Base-by-base conservation (phyloP, 2,329 filamentous ascomycete species). In the Pleoardoris graminearum region DNA sequence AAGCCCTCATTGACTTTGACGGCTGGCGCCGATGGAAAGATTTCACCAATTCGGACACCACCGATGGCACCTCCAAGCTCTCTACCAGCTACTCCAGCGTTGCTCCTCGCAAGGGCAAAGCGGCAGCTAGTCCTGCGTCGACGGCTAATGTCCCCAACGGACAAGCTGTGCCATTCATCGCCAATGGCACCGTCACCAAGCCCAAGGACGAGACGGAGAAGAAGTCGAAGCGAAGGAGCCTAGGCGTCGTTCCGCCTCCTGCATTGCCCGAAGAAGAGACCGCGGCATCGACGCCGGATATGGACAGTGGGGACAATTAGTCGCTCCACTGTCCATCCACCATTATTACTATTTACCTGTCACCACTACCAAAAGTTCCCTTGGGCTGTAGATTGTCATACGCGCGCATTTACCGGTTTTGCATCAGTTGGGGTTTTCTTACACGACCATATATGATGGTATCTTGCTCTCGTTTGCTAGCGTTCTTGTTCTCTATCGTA, bases 21-120 rank as follows among this genome's bases (percentile, higher is more conserved):
- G 94, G 94, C 56, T 99, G 94, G 94, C 85, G 92, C 50, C 91
- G 91, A 74, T 99, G 94, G 94, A 96, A 96, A 73, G 90, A 94
- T 66, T 93, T 90, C 50, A 69, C 70, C 38, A 65, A 68, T 39
- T 69, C 67, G 6, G 72, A 74, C 30, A 68, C 64, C 38, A 64
- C 61, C 68, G 64, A 70, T 48, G 50, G 76, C 75, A 54, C 62
- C 14, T 68, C 63, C 35, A 73, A 72, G 48, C 60, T 72, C 29
- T 67, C 68, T 3, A 65, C 64, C 7, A 69, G 66, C 55, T 71
- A 66, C 42, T 56, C 60, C 12, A 69, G 57, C 55, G 66, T 69
- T 36, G 68, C 68, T 19, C 65, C 68, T 3, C 61, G 58, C 30
- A 64, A 62, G 45, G 38, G 62, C 6, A 58, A 53, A 22, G 48